Percentiles rank a stretch among this genome's conserved stretches.
Conservation (phyloP, 2,329 filamentous ascomycete species). For the Pseudocercospora vitis region DNA sequence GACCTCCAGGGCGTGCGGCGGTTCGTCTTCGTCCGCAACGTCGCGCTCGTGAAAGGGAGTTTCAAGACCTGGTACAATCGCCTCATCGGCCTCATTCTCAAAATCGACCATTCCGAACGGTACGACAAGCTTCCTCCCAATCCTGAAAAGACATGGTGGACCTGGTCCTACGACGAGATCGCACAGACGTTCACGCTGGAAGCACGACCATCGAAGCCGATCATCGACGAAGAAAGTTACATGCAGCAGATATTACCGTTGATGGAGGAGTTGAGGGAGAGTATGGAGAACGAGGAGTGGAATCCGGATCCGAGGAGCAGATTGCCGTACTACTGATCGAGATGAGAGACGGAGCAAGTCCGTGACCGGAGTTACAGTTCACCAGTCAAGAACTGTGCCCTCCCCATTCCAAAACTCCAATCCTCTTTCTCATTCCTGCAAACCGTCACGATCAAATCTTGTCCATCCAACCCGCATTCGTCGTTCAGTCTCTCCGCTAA, state of each 20-base stretch:
- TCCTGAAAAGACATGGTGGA: conserved; percentile 43
- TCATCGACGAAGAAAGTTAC: conserved; percentile 41
- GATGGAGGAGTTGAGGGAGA: conserved; percentile 38
- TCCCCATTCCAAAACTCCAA: conserved; percentile 37
- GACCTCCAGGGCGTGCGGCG: conserved; percentile 37
- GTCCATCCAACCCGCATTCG: conserved; percentile 27
- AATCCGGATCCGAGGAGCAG: conserved; percentile 40
- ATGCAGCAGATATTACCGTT: conserved; percentile 41
- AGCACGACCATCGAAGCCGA: conserved; percentile 31
- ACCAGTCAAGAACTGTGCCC: conserved; percentile 36
- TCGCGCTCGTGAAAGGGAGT: conserved; percentile 38
- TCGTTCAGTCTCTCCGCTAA: conserved; percentile 30
- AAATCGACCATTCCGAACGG: conserved; percentile 43
- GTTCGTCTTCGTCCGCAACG: conserved; percentile 40
- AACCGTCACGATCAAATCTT: conserved; percentile 35
- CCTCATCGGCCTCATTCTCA: conserved; percentile 43
- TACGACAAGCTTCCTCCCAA: conserved; percentile 38
- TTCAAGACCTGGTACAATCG: conserved; percentile 43
- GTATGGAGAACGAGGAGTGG: conserved; percentile 41
- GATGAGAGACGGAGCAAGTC: not conserved
- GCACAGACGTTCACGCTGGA: conserved; percentile 37
- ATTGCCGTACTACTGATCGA: conserved; percentile 23
- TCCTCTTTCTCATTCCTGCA: conserved; percentile 33
- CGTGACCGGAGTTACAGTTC: conserved; percentile 20
- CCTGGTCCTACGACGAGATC: conserved; percentile 38